A percentile compares a stretch with the other conserved stretches of the same genome.
Conservation (phyloP, 2,329 filamentous ascomycete genomes). For the Fusarium proliferatum region DNA sequence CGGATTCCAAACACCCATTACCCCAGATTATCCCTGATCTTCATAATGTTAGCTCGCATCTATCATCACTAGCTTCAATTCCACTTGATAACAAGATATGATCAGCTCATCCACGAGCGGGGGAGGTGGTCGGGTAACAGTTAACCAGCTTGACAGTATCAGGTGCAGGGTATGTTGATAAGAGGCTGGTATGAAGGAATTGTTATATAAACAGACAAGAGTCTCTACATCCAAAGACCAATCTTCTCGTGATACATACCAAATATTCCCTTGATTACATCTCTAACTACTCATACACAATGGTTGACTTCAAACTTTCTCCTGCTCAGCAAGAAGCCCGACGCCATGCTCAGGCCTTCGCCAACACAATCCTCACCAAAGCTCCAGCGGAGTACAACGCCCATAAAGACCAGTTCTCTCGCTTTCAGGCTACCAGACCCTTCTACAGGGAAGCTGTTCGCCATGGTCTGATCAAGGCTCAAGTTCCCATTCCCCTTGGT, state of each 20-base stretch:
- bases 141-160: neutral
- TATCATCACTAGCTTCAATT: neutral
- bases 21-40: neutral
- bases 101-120: neutral
- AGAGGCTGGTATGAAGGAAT: neutral
- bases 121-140: neutral
- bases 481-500: neutral
- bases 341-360: neutral
- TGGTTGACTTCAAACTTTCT: neutral
- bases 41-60: neutral
- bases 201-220: neutral
- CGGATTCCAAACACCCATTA: neutral
- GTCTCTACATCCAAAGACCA: neutral
- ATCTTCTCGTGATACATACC: rapidly evolving
- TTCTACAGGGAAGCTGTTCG: neutral
- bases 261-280: neutral
- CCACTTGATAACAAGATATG: neutral
- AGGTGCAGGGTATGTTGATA: neutral
- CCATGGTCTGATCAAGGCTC: neutral
- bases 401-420: neutral
- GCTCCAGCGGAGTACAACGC: neutral
- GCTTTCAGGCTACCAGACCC: neutral
- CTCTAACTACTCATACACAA: neutral
- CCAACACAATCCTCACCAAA: neutral
- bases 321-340: neutral